Percentiles rank a stretch among this genome's conserved stretches.
These are phyloP conservation scores for Trichomonas vaginalis DNA, from an alignment of 208 protist genomes.

Conservation along the genomic window DNA sequence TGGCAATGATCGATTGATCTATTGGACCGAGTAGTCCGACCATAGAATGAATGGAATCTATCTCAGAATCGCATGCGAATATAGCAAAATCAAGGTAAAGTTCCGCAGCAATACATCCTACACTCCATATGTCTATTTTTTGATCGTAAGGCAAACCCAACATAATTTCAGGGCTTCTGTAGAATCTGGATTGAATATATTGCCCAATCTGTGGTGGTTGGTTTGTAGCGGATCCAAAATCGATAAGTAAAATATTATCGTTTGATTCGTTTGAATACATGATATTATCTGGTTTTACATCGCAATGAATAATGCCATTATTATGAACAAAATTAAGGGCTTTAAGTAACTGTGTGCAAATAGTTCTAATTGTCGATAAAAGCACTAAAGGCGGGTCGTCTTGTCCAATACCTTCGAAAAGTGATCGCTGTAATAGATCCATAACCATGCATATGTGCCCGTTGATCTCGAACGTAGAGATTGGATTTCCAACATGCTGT, in stretches of 20 bases:
- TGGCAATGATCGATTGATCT: neutral
- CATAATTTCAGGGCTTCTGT: neutral
- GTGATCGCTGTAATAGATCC: neutral
- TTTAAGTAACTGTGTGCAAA: constrained; percentile 28
- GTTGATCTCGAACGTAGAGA: neutral
- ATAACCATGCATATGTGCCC: neutral
- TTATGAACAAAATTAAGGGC: constrained; percentile 10
- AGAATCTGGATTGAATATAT: constrained; percentile 9
- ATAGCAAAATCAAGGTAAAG: neutral
- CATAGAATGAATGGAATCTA: neutral
- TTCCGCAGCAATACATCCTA: neutral
- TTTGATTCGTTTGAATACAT: neutral
- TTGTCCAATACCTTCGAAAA: neutral
- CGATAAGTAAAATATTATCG: constrained; percentile 34
- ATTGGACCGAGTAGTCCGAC: neutral
- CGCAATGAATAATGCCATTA: constrained; percentile 37
- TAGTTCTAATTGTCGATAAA: constrained; percentile 24
- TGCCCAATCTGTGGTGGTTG: neutral
- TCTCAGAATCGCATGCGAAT: neutral
- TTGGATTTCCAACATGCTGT: neutral
- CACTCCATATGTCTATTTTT: neutral
- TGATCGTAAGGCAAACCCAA: neutral
- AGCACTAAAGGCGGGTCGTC: neutral
- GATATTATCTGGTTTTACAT: constrained; percentile 36
- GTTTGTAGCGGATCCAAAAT: constrained; percentile 35